phyloP scores from a whole-genome alignment of 495 filamentous ascomycete genomes.

The Daldinia bambusicola region DNA sequence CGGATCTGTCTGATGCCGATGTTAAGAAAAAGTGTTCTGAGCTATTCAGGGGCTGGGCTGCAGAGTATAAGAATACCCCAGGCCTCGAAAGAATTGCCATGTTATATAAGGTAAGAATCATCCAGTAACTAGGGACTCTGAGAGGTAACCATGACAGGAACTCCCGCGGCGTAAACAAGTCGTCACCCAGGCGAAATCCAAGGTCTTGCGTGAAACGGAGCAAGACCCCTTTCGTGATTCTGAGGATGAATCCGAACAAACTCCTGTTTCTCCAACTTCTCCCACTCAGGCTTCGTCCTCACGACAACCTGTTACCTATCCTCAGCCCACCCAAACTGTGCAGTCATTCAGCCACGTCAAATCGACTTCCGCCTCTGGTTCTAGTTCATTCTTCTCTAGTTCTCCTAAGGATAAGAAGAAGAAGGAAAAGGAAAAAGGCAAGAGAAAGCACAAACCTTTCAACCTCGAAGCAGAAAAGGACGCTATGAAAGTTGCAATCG shows the following conservation, averaged over 20 bases:
- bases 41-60: slow-evolving; percentile 89
- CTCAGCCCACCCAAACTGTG: slow-evolving; percentile 45
- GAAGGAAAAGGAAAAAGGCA: slow-evolving; percentile 59
- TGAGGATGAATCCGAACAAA: slow-evolving; percentile 63
- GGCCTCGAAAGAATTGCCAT: slow-evolving; percentile 82
- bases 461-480: slow-evolving; percentile 89
- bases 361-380: slow-evolving; percentile 47
- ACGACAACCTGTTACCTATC: slow-evolving; percentile 49
- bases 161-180: slow-evolving; percentile 64
- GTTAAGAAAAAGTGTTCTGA: slow-evolving; percentile 87
- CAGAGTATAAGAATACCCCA: slow-evolving; percentile 79
- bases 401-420: slow-evolving; percentile 60
- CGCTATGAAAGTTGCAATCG: slow-evolving; percentile 81
- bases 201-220: slow-evolving; percentile 80
- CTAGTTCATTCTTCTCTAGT: slow-evolving; percentile 43
- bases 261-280: slow-evolving; percentile 29
- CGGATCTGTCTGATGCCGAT: slow-evolving; percentile 82
- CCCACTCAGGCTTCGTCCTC: slow-evolving; percentile 46
- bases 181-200: slow-evolving; percentile 77
- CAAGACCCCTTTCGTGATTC: slow-evolving; percentile 68
- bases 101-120: slow-evolving; percentile 71
- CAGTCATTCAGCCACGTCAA: slow-evolving; percentile 50
- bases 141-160: slow-evolving; percentile 52
- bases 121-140: neutral
- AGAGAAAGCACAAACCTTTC: slow-evolving; percentile 69